Evolutionary conservation across 345 rosid genomes (phyloP).

Genomic region (Populus pruinosa): DNA sequence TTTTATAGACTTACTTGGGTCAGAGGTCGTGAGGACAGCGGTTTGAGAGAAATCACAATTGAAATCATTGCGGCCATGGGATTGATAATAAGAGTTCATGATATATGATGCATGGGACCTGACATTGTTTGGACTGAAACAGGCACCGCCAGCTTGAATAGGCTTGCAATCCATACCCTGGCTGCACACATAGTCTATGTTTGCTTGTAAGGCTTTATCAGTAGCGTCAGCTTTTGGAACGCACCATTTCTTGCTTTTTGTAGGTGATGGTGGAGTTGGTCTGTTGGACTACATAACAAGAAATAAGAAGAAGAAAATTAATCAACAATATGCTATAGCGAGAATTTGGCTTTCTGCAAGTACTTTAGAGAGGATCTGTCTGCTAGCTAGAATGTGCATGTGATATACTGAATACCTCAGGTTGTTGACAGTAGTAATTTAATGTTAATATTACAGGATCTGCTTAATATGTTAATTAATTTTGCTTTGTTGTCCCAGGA

Average conservation of each 20-base stretch:
- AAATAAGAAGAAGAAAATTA: not conserved
- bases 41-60: slow-evolving; percentile 51
- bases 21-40: slow-evolving; percentile 33
- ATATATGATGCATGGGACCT: slow-evolving; percentile 54
- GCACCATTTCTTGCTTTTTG: slow-evolving; percentile 49
- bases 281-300: not conserved
- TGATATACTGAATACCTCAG: not conserved
- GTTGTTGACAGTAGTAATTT: not conserved
- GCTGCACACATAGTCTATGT: slow-evolving; percentile 61
- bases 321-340: not conserved
- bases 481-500: not conserved
- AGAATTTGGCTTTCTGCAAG: no score
- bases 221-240: slow-evolving; percentile 44
- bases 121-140: slow-evolving; percentile 52
- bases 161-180: slow-evolving; percentile 67
- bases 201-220: slow-evolving; percentile 49
- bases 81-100: slow-evolving; percentile 68
- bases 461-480: not conserved
- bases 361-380: not conserved
- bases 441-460: not conserved
- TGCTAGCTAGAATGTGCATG: not conserved
- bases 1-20: slow-evolving; percentile 47
- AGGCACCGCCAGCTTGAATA: slow-evolving; percentile 65
- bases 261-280: slow-evolving; percentile 9
- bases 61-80: slow-evolving; percentile 35